A percentile compares a stretch with the other conserved stretches of the same genome.
Conservation (phyloP, 192 early-diverging fungal genomes). For the Rhizoclosmatium sp. region DNA sequence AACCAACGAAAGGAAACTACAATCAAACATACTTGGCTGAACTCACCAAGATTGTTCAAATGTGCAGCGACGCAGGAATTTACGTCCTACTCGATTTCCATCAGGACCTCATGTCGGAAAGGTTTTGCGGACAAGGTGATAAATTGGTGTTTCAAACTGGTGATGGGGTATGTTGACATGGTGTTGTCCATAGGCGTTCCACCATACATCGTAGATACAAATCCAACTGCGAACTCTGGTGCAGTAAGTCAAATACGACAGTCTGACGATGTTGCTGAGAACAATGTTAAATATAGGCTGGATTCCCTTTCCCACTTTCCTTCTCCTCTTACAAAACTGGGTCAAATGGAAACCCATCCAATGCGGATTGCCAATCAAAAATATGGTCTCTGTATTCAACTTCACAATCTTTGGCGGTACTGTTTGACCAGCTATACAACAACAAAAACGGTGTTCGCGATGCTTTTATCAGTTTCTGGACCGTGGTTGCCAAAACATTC, state of each 20-base stretch:
- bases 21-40: slow-evolving; percentile 63
- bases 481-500: slow-evolving; percentile 57
- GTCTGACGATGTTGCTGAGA: not conserved
- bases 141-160: not conserved
- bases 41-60: slow-evolving; percentile 57
- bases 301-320: slow-evolving; percentile 40
- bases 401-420: not conserved
- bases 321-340: slow-evolving; percentile 4
- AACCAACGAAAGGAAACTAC: slow-evolving; percentile 65
- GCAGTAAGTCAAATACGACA: not conserved
- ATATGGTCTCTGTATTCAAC: slow-evolving; percentile 21
- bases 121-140: slow-evolving; percentile 60
- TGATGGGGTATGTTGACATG: not conserved
- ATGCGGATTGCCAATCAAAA: slow-evolving; percentile 15
- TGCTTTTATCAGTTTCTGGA: slow-evolving; percentile 67
- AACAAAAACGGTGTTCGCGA: slow-evolving; percentile 64
- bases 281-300: slow-evolving; percentile 8
- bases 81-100: slow-evolving; percentile 73
- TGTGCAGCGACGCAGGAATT: slow-evolving; percentile 62
- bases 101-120: slow-evolving; percentile 63
- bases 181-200: slow-evolving; percentile 37
- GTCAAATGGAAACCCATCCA: slow-evolving; percentile 29
- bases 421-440: slow-evolving; percentile 53
- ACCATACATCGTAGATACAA: slow-evolving; percentile 32
- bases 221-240: slow-evolving; percentile 23